Evolutionary conservation across 495 filamentous ascomycete genomes (phyloP).

Genomic region (Peziza echinospora): DNA sequence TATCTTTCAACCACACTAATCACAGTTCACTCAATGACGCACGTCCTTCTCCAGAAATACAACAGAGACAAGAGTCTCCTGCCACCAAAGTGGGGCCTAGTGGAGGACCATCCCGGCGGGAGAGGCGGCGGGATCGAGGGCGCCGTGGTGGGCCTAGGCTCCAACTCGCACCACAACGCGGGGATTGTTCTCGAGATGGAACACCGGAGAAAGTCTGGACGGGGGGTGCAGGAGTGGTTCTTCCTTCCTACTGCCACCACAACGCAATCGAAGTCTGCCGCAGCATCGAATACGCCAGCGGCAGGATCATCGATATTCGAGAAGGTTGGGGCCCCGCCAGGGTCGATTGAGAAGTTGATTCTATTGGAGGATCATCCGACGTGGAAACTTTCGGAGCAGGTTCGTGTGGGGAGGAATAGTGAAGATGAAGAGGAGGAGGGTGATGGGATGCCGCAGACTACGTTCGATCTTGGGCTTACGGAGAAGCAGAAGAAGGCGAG

Average conservation of each 20-base stretch:
- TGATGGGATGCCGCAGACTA: conserved; percentile 26
- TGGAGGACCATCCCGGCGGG: conserved; percentile 29
- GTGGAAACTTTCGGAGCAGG: conserved; percentile 30
- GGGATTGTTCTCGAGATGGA: conserved; percentile 71
- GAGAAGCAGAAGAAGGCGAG: conserved; percentile 67
- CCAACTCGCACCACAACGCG: conserved; percentile 20
- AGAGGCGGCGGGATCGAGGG: conserved; percentile 46
- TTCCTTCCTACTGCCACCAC: conserved; percentile 31
- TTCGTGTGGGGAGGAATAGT: conserved; percentile 16
- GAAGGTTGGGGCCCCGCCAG: neutral
- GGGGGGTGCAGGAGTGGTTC: conserved; percentile 57
- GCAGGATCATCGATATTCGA: neutral
- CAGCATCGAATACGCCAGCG: conserved; percentile 6
- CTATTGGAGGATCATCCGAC: conserved; percentile 59
- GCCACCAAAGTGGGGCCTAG: conserved; percentile 55
- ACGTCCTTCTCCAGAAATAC: conserved; percentile 42
- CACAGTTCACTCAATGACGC: conserved; percentile 37
- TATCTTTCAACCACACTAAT: conserved; percentile 50
- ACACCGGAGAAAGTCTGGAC: conserved; percentile 55
- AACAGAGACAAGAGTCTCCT: conserved; percentile 47
- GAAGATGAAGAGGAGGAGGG: neutral
- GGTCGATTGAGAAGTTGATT: conserved; percentile 29
- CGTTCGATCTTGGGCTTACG: conserved; percentile 74
- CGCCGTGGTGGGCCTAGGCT: conserved; percentile 8
- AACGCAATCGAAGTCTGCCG: no score